These are phyloP conservation scores for Neofusicoccum ribis DNA, from an alignment of 2,329 filamentous ascomycete species.

Conservation along the genomic window DNA sequence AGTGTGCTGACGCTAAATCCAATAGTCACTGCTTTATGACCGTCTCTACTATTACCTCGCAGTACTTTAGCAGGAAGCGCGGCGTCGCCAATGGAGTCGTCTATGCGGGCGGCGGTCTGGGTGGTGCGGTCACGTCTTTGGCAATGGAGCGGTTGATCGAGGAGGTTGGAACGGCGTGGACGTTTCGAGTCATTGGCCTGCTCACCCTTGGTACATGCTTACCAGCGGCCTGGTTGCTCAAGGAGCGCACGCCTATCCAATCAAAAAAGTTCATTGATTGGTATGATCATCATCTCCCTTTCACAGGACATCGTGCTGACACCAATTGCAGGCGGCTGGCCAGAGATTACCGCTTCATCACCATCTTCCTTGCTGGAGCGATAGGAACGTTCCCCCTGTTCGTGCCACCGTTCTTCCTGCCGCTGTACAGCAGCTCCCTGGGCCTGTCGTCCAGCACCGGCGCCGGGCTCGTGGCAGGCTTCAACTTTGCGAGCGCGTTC, in stretches of 20 bases:
- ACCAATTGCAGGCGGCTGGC: constrained; percentile 49
- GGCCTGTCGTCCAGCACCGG: constrained; percentile 55
- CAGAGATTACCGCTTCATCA: constrained; percentile 51
- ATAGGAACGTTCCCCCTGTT: constrained; percentile 62
- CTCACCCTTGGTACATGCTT: constrained; percentile 55
- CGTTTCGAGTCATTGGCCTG: constrained; percentile 56
- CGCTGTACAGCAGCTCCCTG: constrained; percentile 57
- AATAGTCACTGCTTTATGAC: constrained; percentile 15
- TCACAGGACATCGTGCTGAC: constrained; percentile 8
- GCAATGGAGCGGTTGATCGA: constrained; percentile 51
- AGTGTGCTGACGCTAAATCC: constrained; percentile 5
- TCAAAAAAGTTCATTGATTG: constrained; percentile 51
- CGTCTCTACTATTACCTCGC: constrained; percentile 38
- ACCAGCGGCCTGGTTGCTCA: constrained; percentile 57
- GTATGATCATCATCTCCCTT: constrained; percentile 31
- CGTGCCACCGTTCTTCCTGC: constrained; percentile 63
- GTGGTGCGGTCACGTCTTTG: constrained; percentile 56
- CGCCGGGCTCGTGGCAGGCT: constrained; percentile 60
- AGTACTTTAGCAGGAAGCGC: constrained; percentile 57
- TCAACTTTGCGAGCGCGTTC: constrained; percentile 61
- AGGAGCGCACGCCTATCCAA: constrained; percentile 43
- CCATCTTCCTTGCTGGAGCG: constrained; percentile 56
- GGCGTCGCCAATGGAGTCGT: constrained; percentile 59
- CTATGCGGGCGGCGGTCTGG: constrained; percentile 57
- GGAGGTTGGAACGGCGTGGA: constrained; percentile 50